phyloP scores from a whole-genome alignment of 768 basidiomycete species.

The Agrocybe pediades region DNA sequence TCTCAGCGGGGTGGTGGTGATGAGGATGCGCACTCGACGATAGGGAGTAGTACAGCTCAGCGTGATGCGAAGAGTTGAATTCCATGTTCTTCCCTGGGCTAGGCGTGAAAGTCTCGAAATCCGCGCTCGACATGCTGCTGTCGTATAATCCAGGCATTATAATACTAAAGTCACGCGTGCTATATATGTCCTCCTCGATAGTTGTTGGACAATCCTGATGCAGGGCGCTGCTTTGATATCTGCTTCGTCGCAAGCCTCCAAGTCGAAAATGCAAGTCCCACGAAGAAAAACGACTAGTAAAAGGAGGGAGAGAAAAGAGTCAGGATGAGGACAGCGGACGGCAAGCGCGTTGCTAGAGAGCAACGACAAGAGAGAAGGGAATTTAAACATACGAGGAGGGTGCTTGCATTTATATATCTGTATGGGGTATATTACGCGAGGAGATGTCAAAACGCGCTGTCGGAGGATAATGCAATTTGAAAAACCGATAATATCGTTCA shows the following conservation, averaged over 20 bases:
- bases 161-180: not conserved
- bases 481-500: too few species aligned
- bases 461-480: too few species aligned
- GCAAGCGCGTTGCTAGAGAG: too few species aligned
- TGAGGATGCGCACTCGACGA: not conserved
- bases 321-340: too few species aligned
- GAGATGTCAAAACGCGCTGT: too few species aligned
- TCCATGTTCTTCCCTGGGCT: slow-evolving; percentile 1
- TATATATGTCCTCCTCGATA: not conserved
- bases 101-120: slow-evolving; percentile 5
- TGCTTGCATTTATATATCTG: too few species aligned
- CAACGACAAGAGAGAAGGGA: too few species aligned
- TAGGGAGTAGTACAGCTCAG: not conserved
- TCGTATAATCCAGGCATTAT: slow-evolving; percentile 1
- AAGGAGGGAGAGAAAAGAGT: too few species aligned
- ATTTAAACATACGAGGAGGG: too few species aligned
- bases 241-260: not conserved
- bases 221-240: not conserved
- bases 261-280: not conserved
- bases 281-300: not conserved
- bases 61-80: not conserved
- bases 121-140: slow-evolving; percentile 5
- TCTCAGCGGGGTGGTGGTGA: not conserved
- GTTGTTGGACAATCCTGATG: not conserved
- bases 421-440: too few species aligned